phyloP scores from a whole-genome alignment of 371 early-diverging fungal species.

The Actinomortierella ambigua region DNA sequence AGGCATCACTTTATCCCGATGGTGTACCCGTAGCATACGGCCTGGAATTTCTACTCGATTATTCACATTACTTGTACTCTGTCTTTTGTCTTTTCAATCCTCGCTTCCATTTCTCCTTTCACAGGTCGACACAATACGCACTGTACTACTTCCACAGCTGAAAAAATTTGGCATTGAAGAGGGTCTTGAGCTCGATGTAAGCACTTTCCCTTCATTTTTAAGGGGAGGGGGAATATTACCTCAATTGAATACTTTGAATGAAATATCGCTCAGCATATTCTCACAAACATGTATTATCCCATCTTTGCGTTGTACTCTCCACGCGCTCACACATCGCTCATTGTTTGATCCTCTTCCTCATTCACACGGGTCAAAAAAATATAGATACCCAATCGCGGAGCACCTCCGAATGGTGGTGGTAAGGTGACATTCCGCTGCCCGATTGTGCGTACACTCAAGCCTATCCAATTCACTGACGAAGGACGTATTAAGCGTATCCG shows the following conservation, averaged over 20 bases:
- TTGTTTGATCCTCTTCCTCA: too few species aligned
- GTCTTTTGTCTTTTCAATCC: too few species aligned
- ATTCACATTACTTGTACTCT: too few species aligned
- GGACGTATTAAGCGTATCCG: slow-evolving; percentile 92
- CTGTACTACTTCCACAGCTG: slow-evolving; percentile 85
- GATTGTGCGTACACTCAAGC: slow-evolving; percentile 77
- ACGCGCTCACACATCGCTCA: too few species aligned
- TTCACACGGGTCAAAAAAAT: neutral
- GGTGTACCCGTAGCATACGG: too few species aligned
- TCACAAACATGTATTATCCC: neutral
- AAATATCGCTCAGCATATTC: too few species aligned
- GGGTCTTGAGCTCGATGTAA: slow-evolving; percentile 82
- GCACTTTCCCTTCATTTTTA: neutral
- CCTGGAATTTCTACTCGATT: too few species aligned
- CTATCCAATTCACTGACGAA: slow-evolving; percentile 80
- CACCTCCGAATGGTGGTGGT: slow-evolving; percentile 96
- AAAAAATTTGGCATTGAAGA: slow-evolving; percentile 85
- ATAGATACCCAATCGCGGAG: slow-evolving; percentile 89
- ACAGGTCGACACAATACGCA: slow-evolving; percentile 89
- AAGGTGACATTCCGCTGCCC: slow-evolving; percentile 88
- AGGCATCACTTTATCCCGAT: too few species aligned
- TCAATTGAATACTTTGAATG: too few species aligned
- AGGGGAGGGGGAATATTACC: too few species aligned
- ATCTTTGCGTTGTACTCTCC: neutral
- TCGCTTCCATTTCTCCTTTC: neutral